Base-by-base conservation (phyloP, 1,284 basidiomycete genomes). In the Papiliotrema laurentii region DNA sequence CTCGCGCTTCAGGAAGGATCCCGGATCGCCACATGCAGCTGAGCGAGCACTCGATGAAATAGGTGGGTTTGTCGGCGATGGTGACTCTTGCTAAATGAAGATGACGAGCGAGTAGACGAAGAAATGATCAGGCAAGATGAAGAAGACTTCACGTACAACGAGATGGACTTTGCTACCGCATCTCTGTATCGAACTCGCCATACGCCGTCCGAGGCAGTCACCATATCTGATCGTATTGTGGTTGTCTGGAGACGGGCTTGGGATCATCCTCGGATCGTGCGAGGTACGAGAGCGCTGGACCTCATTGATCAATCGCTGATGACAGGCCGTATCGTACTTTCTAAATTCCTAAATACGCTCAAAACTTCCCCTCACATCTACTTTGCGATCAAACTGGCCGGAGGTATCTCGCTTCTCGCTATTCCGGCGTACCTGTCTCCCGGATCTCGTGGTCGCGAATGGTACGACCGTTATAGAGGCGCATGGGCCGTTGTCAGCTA, bases 401-500 rank as follows among this genome's bases (percentile, higher is more conserved):
- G 66, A 0, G 77, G 77, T 2, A 71, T 77, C 11, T 61, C 64
- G 7, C 60, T 78, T 5, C 58, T 79, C 1, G 64, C 70, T 5
- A 45, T 78, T 2, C 76, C 76, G 0, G 69, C 71, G 0, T 73
- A 75, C 43, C 53, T 79, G 6, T 61, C 65, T 0, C 51, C 55
- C 0, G 58, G 55, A 2, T 49, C 60, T 16, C n/a, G 52, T 13
- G 71, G 69, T 0, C 55, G 73, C 14, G 25, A 51, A 3, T 77
- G 73, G 74, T 78, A 72, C 60, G 59, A 61, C 14, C 37, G 50
- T 0, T 59, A 64, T 18, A 55, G 74, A 21, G 76, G 75, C 16
- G 70, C 71, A 42, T 78, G 76, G 71, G 67, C 72, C 57, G 66
- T 72, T 16, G 56, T 70, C 44, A 69, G 67, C 52, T 73, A 68